These are phyloP conservation scores for Termitomyces titanicus DNA, from an alignment of 768 basidiomycete species.

Conservation along the genomic window DNA sequence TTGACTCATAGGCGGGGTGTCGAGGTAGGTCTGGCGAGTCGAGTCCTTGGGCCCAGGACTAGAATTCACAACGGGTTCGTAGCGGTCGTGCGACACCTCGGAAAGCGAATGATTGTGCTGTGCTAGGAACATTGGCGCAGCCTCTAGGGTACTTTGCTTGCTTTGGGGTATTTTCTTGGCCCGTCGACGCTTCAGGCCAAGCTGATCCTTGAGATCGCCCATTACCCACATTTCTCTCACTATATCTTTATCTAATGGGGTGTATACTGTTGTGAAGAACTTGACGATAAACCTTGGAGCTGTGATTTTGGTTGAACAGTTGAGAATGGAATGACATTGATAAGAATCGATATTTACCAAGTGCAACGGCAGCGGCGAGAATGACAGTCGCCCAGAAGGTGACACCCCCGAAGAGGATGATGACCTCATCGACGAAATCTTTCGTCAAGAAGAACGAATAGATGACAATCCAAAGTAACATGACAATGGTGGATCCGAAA, in stretches of 20 bases:
- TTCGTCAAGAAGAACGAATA: slow-evolving; percentile 78
- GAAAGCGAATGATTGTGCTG: slow-evolving; percentile 64
- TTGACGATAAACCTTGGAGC: slow-evolving; percentile 83
- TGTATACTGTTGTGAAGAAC: slow-evolving; percentile 65
- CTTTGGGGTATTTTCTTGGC: slow-evolving; percentile 36
- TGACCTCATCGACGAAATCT: slow-evolving; percentile 71
- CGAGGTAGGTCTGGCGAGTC: slow-evolving; percentile 41
- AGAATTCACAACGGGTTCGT: slow-evolving; percentile 42
- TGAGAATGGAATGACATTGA: not conserved
- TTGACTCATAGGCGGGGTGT: slow-evolving; percentile 40
- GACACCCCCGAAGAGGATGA: slow-evolving; percentile 71
- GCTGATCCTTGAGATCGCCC: slow-evolving; percentile 77
- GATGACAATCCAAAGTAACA: slow-evolving; percentile 84
- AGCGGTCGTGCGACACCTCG: slow-evolving; percentile 48
- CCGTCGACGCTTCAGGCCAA: slow-evolving; percentile 69
- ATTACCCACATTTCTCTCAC: slow-evolving; percentile 89
- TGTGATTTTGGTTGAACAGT: slow-evolving; percentile 25
- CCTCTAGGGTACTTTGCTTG: slow-evolving; percentile 43
- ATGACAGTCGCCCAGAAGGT: slow-evolving; percentile 83
- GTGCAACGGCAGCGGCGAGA: slow-evolving; percentile 63
- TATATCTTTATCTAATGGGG: slow-evolving; percentile 84
- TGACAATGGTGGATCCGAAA: slow-evolving; percentile 73
- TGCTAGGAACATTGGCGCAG: slow-evolving; percentile 67
- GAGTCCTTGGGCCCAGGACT: slow-evolving; percentile 24
- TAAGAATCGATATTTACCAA: slow-evolving; percentile 46